phyloP scores from a whole-genome alignment of 179 eudicot species.

The Amaranthus tricolor region DNA sequence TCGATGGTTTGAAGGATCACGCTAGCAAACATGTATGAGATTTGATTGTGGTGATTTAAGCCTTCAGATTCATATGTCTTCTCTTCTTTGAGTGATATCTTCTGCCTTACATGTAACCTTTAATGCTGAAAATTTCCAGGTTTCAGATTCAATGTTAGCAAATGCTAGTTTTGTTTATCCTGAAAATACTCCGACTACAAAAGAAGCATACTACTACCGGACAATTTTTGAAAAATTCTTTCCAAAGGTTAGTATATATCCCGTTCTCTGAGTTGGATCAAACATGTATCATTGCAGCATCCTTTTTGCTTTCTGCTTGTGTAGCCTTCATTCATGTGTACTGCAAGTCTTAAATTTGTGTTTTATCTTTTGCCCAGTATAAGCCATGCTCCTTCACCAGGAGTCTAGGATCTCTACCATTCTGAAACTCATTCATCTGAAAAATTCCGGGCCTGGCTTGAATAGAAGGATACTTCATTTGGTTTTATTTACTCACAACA shows the following conservation, averaged over 20 bases:
- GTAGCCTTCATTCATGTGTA: too few relatives aligned
- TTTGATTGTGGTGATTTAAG: not conserved
- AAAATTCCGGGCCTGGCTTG: too few relatives aligned
- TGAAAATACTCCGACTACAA: constrained; percentile 87
- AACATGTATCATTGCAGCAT: not conserved
- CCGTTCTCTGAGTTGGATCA: not conserved
- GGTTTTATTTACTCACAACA: too few relatives aligned
- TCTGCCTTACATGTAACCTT: not conserved
- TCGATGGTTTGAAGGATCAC: constrained; percentile 93
- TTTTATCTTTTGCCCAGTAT: too few relatives aligned
- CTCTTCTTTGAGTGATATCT: not conserved
- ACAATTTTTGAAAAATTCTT: constrained; percentile 86
- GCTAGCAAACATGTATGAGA: constrained; percentile 67
- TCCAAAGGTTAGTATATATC: constrained; percentile 63
- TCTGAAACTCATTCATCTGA: too few relatives aligned
- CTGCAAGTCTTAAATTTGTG: not conserved
- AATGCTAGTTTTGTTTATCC: constrained; percentile 84
- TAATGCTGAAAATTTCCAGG: constrained; percentile 43
- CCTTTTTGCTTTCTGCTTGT: not conserved
- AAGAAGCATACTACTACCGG: constrained; percentile 91
- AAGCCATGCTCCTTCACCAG: too few relatives aligned
- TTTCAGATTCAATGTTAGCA: constrained; percentile 74
- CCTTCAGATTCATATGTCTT: not conserved
- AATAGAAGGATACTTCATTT: too few relatives aligned
- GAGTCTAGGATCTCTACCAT: too few relatives aligned